Evolutionary conservation across 257 asterid genomes (phyloP).

Genomic region (Henckelia pumila): DNA sequence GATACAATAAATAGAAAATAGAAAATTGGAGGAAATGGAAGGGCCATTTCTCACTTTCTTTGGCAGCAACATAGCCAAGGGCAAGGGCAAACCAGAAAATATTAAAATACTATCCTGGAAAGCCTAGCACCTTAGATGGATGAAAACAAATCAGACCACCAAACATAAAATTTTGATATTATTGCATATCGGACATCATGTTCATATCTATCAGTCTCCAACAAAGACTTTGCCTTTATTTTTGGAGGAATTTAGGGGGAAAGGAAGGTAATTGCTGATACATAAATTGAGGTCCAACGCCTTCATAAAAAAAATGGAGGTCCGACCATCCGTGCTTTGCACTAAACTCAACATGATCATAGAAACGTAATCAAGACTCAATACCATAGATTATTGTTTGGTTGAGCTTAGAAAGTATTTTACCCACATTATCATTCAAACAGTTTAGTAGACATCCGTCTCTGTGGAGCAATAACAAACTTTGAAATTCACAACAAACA

Average conservation of each 20-base stretch:
- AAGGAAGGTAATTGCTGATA: background rate
- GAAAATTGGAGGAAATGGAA: background rate
- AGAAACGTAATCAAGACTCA: too few relatives aligned
- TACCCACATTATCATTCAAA: background rate
- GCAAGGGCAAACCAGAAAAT: background rate
- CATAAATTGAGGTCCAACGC: background rate
- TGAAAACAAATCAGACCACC: too few relatives aligned
- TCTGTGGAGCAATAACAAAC: background rate
- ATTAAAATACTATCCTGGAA: background rate
- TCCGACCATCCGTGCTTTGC: background rate
- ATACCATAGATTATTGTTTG: too few relatives aligned
- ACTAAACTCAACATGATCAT: too few relatives aligned
- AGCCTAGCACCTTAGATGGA: too few relatives aligned
- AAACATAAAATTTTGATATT: too few relatives aligned
- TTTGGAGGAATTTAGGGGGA: background rate
- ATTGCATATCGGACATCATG: too few relatives aligned
- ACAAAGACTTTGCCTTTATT: too few relatives aligned
- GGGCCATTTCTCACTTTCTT: conserved; percentile 15
- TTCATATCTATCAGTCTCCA: too few relatives aligned
- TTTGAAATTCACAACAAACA: background rate
- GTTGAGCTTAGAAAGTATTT: background rate
- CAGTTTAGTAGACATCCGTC: background rate
- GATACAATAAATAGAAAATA: too few relatives aligned
- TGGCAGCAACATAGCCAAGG: background rate
- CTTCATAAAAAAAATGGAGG: too few relatives aligned